Evolutionary conservation across 306 rosid genomes (phyloP).

Genomic region (Glycyrrhiza uralensis): DNA sequence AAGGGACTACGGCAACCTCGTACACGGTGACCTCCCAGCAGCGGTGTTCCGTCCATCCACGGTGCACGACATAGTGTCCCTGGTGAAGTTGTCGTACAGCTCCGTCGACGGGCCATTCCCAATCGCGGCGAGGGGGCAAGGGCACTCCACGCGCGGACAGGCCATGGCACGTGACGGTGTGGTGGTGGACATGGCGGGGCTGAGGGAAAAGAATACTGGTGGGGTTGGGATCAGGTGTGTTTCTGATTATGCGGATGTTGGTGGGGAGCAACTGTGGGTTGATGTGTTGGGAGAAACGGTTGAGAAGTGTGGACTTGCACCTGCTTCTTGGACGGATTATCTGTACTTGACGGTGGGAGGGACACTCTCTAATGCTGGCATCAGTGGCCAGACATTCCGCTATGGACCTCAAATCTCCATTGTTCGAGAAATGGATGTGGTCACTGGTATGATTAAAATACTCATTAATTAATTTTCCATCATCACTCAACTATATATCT

Average conservation of each 20-base stretch:
- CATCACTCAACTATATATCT: no score
- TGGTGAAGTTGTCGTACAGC: slow-evolving; percentile 34
- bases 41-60: slow-evolving; percentile 62
- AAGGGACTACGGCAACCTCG: slow-evolving; percentile 64
- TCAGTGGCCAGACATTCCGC: slow-evolving; percentile 67
- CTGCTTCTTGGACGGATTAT: slow-evolving; percentile 74
- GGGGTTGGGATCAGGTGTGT: slow-evolving; percentile 33
- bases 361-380: slow-evolving; percentile 75
- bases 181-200: slow-evolving; percentile 56
- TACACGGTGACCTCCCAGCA: slow-evolving; percentile 30
- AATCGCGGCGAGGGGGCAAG: slow-evolving; percentile 64
- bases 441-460: slow-evolving; percentile 77
- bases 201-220: slow-evolving; percentile 11
- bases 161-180: slow-evolving; percentile 69
- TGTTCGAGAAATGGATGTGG: slow-evolving; percentile 60
- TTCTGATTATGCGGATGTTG: slow-evolving; percentile 53
- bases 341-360: slow-evolving; percentile 67
- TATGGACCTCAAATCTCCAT: slow-evolving; percentile 71
- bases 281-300: slow-evolving; percentile 45
- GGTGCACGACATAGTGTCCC: slow-evolving; percentile 31
- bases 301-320: slow-evolving; percentile 58
- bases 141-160: slow-evolving; percentile 72
- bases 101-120: slow-evolving; percentile 40
- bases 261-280: slow-evolving; percentile 66
- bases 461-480: no score